Evolutionary conservation across 345 rosid species (phyloP), one percentile per base, ranked within the genome.

Genomic region (Noccaea caerulescens): DNA sequence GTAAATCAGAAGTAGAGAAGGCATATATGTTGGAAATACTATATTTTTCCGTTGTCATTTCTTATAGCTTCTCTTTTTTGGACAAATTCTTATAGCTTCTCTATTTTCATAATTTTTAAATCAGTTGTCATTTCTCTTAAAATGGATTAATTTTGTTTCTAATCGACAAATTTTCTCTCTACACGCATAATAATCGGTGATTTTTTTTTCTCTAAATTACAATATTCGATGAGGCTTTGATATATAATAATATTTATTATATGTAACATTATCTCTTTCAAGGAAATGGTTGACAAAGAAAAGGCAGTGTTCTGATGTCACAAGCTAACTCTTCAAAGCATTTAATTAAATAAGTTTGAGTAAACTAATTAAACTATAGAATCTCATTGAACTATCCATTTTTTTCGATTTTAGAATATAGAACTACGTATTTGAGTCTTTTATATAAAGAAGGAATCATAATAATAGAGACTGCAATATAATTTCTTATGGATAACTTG

Each of bases 321-420:
- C 54, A 51, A 71, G 75, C 60, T 42, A 71, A 43, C 75, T 41
- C 61, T 61, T 30, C 1, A 18, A 52, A 62, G 16, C 18, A 52
- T 52, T 10, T 41, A 16, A 32, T 37, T 20, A 13, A 43, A 25
- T 4, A 56, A 68, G 7, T 18, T 36, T 23, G 38, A 58, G 30
- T 47, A 4, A n/a, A 37, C 10, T 11, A 54, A 54, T 14, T 14
- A 30, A 67, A 32, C 1, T 9, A 13, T 5, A 59, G 0, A 57
- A 8, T n/a, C 1, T 33, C 9, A 10, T 43, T 37, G 46, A 58
- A 58, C 5, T 18, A 13, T 6, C 10, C 14, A 10, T 20, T 58
- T 27, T 25, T 27, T 27, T 27, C 30, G 30, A 27, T 2, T 27
- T 27, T 11, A 0, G 7, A 41, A 12, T 8, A 10, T 23, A 23